A percentile compares a stretch with the other conserved stretches of the same genome.
These are phyloP conservation scores for Sicyos baderoa DNA, from an alignment of 306 rosid species.

Conservation along the genomic window DNA sequence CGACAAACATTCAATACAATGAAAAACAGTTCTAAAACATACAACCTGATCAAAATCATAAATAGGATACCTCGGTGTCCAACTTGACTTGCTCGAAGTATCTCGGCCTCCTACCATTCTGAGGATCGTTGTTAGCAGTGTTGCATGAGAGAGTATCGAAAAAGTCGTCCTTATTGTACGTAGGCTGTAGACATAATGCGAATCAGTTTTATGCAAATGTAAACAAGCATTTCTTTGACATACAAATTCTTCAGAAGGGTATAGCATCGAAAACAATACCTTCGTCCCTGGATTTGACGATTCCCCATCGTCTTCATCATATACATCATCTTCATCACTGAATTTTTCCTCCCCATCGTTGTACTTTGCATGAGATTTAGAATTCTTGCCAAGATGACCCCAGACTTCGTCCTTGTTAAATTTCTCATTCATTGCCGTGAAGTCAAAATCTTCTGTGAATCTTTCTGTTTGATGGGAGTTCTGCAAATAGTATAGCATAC, in stretches of 20 bases:
- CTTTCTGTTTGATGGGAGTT: conserved; percentile 43
- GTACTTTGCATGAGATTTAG: conserved; percentile 40
- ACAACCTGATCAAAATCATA: not conserved
- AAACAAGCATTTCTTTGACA: not conserved
- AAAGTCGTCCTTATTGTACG: conserved; percentile 84
- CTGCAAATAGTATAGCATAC: conserved; percentile 37
- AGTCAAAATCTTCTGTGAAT: conserved; percentile 90
- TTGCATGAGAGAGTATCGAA: conserved; percentile 66
- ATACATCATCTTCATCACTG: conserved; percentile 41
- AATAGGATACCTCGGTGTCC: conserved; percentile 59
- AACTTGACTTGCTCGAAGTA: conserved; percentile 76
- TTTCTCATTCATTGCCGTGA: conserved; percentile 91
- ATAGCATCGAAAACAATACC: conserved; percentile 25
- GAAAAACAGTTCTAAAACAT: conserved; percentile 11
- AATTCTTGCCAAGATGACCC: conserved; percentile 78
- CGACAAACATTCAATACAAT: conserved; percentile 27
- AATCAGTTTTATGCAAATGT: not conserved
- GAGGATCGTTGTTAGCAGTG: conserved; percentile 33
- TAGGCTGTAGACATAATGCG: conserved; percentile 35
- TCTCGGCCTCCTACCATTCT: conserved; percentile 69
- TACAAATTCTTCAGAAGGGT: not conserved
- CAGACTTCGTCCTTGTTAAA: conserved; percentile 97
- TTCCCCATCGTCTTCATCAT: conserved; percentile 48
- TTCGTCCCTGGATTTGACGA: conserved; percentile 31
- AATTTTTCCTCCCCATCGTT: conserved; percentile 48